Percentiles rank a stretch among this genome's conserved stretches.
These are phyloP conservation scores for Herpetospermum pedunculosum DNA, from an alignment of 306 rosid species.

Conservation along the genomic window DNA sequence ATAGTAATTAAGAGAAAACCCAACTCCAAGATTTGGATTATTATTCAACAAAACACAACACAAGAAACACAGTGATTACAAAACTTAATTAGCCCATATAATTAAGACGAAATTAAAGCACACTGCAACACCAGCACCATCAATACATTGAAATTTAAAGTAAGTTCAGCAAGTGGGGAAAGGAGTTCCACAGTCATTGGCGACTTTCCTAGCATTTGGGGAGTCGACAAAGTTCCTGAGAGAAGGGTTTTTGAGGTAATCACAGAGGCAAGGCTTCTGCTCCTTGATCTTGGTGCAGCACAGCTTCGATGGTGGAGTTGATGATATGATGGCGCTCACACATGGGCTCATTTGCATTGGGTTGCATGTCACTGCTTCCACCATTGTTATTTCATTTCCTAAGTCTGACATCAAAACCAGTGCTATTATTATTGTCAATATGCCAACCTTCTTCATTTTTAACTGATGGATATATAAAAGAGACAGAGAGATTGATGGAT, in stretches of 20 bases:
- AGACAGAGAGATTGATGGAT: no score
- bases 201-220: conserved; percentile 90
- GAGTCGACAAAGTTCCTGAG: conserved; percentile 80
- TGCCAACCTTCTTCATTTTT: no score
- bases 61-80: no score
- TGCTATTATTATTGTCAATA: conserved; percentile 25
- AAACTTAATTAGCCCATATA: no score
- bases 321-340: conserved; percentile 71
- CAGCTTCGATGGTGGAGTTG: conserved; percentile 49
- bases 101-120: no score
- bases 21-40: no score
- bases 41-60: no score
- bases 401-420: conserved; percentile 28
- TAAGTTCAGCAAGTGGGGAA: conserved; percentile 71
- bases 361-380: conserved; percentile 63
- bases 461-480: no score
- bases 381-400: conserved; percentile 21
- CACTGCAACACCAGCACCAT: no score
- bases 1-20: no score
- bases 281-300: conserved; percentile 90
- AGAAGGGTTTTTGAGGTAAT: conserved; percentile 70
- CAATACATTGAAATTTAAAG: no score
- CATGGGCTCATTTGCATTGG: conserved; percentile 78
- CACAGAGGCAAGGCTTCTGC: conserved; percentile 92
- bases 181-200: conserved; percentile 80